Evolutionary conservation across 352 stramenopile genomes (phyloP).

Genomic region (Phytopythium vexans): DNA sequence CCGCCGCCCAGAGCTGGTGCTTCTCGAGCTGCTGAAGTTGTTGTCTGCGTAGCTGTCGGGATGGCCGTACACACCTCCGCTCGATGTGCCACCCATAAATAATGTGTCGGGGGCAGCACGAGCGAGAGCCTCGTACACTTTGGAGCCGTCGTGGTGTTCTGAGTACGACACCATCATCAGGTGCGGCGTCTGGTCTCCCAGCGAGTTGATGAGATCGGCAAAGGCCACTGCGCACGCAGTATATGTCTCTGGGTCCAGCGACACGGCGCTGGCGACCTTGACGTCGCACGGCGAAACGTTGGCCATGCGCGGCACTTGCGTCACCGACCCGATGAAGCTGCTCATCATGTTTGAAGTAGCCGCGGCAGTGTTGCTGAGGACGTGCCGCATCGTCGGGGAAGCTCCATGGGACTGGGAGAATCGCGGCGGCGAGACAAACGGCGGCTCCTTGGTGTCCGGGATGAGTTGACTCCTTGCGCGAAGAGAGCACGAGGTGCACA

Average conservation of each 20-base stretch:
- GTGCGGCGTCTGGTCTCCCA: conserved; percentile 61
- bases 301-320: conserved; percentile 9
- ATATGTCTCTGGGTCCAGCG: conserved; percentile 55
- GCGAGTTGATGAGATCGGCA: conserved; percentile 42
- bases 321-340: conserved; percentile 3
- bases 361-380: conserved; percentile 1
- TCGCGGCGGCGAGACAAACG: conserved; percentile 22
- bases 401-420: conserved; percentile 12
- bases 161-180: conserved; percentile 85
- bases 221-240: conserved; percentile 55
- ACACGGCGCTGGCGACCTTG: conserved; percentile 67
- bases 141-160: conserved; percentile 44
- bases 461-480: conserved; percentile 61
- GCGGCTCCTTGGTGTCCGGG: conserved; percentile 14
- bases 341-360: conserved; percentile 2
- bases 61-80: conserved; percentile 51
- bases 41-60: conserved; percentile 10
- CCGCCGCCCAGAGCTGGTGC: conserved; percentile 32
- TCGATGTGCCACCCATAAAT: conserved; percentile 80
- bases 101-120: conserved; percentile 66
- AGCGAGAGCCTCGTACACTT: conserved; percentile 58
- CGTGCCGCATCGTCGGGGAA: conserved; percentile 13
- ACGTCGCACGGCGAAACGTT: conserved; percentile 44
- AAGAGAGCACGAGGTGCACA: conserved; percentile 81
- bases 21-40: conserved; percentile 11